Evolutionary conservation across 164 flowering plant genomes (phyloP).

Genomic region (Vitis vinifera): ASM3070453v1 NC_081821.1:18465001-18465500

Average conservation of each 20-base stretch:
- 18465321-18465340: background rate
- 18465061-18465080: slow-evolving; percentile 77
- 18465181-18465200: slow-evolving; percentile 67
- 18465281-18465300: too few relatives aligned
- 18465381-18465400: background rate
- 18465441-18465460: background rate
- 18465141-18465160: slow-evolving; percentile 84
- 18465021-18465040: slow-evolving; percentile 56
- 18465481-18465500: background rate
- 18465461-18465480: background rate
- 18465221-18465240: background rate
- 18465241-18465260: background rate
- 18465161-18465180: slow-evolving; percentile 88
- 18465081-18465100: slow-evolving; percentile 66
- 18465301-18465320: background rate
- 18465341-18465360: background rate
- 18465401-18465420: background rate
- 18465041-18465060: slow-evolving; percentile 83
- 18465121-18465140: slow-evolving; percentile 77
- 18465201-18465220: background rate
- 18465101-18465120: slow-evolving; percentile 74
- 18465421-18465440: too few relatives aligned
- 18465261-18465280: background rate
- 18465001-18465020: background rate
- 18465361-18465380: background rate